A percentile compares a stretch with the other conserved stretches of the same genome.
Conservation (phyloP, 2,329 filamentous ascomycete species). For the Ceratocystiopsis sp. region DNA sequence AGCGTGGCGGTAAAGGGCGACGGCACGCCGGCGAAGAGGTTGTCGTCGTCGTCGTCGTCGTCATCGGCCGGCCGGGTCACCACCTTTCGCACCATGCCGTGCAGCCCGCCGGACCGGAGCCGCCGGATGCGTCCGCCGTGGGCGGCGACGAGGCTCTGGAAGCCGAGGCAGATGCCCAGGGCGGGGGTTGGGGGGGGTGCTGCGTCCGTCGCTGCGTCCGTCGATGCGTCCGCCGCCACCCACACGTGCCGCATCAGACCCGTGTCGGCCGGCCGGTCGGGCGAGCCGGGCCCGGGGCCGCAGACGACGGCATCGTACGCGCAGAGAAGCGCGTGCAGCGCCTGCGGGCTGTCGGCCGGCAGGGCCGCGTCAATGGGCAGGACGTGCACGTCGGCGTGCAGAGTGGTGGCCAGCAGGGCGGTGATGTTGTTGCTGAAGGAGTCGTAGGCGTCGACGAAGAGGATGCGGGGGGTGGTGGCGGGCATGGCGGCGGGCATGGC, state of each 20-base stretch:
- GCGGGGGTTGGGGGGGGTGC: constrained; percentile 37
- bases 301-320: constrained; percentile 73
- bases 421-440: constrained; percentile 95
- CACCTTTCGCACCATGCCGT: constrained; percentile 55
- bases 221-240: constrained; percentile 19
- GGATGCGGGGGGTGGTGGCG: constrained; percentile 28
- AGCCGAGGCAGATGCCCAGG: constrained; percentile 77
- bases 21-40: constrained; percentile 48
- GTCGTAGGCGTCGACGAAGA: constrained; percentile 92
- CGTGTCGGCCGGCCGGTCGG: constrained; percentile 54
- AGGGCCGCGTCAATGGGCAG: constrained; percentile 53
- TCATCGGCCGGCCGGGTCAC: constrained; percentile 11
- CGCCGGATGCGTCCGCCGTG: constrained; percentile 45
- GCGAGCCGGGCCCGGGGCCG: constrained; percentile 79
- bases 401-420: constrained; percentile 53
- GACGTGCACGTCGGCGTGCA: constrained; percentile 51
- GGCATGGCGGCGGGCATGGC: not conserved
- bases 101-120: constrained; percentile 49
- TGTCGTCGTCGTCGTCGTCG: constrained; percentile 24
- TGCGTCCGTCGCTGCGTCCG: not conserved
- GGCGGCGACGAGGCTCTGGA: constrained; percentile 60
- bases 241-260: constrained; percentile 69
- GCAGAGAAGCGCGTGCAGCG: constrained; percentile 28
- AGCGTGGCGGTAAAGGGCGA: constrained; percentile 49
- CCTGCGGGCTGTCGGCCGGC: constrained; percentile 19